Conservation (phyloP, 2,329 filamentous ascomycete genomes). For the Diaporthe batatas region DNA sequence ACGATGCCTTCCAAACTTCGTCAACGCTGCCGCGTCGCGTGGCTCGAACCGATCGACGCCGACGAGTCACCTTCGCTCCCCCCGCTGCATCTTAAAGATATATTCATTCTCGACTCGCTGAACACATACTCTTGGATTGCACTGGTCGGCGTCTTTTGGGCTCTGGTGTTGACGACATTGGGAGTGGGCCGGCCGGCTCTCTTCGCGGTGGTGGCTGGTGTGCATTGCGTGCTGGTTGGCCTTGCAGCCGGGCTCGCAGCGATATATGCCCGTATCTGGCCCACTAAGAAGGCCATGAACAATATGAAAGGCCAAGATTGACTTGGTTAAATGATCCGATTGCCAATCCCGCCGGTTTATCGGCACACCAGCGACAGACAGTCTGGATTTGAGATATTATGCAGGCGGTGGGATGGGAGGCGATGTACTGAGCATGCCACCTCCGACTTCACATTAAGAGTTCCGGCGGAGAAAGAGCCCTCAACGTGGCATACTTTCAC, state of each 20-base stretch:
- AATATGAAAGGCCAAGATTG: background rate
- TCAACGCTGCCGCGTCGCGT: background rate
- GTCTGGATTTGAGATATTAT: too few species aligned
- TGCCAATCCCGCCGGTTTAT: background rate
- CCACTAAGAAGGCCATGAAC: background rate
- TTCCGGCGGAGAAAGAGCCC: too few species aligned
- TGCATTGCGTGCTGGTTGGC: background rate
- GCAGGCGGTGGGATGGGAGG: too few species aligned
- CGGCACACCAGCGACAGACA: too few species aligned
- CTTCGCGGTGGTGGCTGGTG: background rate
- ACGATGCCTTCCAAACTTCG: background rate
- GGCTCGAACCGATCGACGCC: constrained; percentile 4
- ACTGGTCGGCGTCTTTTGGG: background rate
- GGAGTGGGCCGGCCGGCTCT: background rate
- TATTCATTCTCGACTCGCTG: background rate
- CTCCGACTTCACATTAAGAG: too few species aligned
- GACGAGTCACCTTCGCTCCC: background rate
- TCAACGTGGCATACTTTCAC: too few species aligned
- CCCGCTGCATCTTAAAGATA: background rate
- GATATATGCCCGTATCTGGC: background rate
- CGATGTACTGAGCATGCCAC: too few species aligned
- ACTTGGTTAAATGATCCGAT: too few species aligned
- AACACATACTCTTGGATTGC: background rate
- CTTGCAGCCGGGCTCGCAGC: background rate
- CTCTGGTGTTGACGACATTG: background rate